Evolutionary conservation across 352 stramenopile species (phyloP), one percentile per base, ranked within the genome.

Genomic region (Aphanomyces cochlioides): DNA sequence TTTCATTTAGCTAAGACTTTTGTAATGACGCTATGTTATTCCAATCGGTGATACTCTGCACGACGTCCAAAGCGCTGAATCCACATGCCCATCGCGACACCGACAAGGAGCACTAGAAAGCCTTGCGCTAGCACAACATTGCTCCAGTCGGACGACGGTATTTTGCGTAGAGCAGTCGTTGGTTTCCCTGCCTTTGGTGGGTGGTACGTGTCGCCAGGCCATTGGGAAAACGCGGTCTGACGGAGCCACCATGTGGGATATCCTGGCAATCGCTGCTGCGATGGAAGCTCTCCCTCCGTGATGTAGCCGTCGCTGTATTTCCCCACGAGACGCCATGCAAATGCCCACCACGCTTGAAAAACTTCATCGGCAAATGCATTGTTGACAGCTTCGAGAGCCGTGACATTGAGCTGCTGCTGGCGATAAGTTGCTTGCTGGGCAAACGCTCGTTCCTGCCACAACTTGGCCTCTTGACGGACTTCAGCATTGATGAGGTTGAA

Each of bases 401-500:
- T 67, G 57, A 4, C 75, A 72, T 37, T 39, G 17, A 79, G 12
- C 28, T 15, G 39, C 41, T 56, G 2, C 3, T 41, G 39, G 28
- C 10, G 39, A 21, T 17, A 19, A 17, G 7, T 19, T 10, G 5
- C 13, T 15, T 54, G 59, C 7, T 21, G n/a, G 7, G 6, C 59
- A 12, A 67, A 28, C 10, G 78, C 79, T 12, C 72, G 68, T 4
- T 69, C 74, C 69, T 92, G 82, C 47, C 89, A 73, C 0, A 28
- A 34, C 10, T 71, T 57, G 5, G 85, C 82, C 39, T 83, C 69
- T 2, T 21, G 41, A 2, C 75, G 74, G 13, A 92, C 77, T n/a
- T 92, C 82, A 10, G 77, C 56, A 67, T 78, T 87, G 73, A 93
- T 93, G 5, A 77, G 75, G 56, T 88, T 85, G 69, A 81, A 93